phyloP scores from a whole-genome alignment of 2,329 filamentous ascomycete species.

The Neobulgaria alba region DNA sequence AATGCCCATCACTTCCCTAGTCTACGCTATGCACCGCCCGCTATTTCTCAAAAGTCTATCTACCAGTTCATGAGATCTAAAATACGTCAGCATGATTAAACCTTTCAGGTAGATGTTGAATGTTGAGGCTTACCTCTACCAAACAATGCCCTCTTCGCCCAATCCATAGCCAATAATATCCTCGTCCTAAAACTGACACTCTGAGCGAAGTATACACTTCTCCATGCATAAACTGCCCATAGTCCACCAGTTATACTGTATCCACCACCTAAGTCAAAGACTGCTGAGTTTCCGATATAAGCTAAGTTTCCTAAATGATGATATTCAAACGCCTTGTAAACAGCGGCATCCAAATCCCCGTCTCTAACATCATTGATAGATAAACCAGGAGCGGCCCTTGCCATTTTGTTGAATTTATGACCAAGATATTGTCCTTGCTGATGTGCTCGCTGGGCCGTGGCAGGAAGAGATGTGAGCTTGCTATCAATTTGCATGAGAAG shows the following conservation, averaged over 20 bases:
- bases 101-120: neutral
- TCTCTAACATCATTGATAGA: conserved; percentile 72
- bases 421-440: conserved; percentile 93
- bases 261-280: conserved; percentile 80
- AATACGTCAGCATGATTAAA: conserved; percentile 1
- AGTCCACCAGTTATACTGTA: conserved; percentile 74
- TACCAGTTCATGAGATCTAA: conserved; percentile 15
- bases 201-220: conserved; percentile 94
- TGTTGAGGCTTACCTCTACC: conserved; percentile 61
- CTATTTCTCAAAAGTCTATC: too few species aligned
- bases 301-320: conserved; percentile 84
- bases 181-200: conserved; percentile 89
- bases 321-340: conserved; percentile 94
- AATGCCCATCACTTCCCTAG: too few species aligned
- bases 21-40: too few species aligned
- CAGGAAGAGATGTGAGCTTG: conserved; percentile 88
- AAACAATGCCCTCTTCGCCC: conserved; percentile 93
- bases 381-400: conserved; percentile 67
- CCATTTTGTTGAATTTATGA: conserved; percentile 87
- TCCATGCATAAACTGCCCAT: conserved; percentile 91
- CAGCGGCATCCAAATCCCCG: conserved; percentile 82
- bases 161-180: conserved; percentile 90
- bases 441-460: conserved; percentile 91
- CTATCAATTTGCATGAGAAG: conserved; percentile 86
- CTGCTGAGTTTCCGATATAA: conserved; percentile 91